Conservation (phyloP, 768 basidiomycete genomes). For the Suillus hirtellus region DNA sequence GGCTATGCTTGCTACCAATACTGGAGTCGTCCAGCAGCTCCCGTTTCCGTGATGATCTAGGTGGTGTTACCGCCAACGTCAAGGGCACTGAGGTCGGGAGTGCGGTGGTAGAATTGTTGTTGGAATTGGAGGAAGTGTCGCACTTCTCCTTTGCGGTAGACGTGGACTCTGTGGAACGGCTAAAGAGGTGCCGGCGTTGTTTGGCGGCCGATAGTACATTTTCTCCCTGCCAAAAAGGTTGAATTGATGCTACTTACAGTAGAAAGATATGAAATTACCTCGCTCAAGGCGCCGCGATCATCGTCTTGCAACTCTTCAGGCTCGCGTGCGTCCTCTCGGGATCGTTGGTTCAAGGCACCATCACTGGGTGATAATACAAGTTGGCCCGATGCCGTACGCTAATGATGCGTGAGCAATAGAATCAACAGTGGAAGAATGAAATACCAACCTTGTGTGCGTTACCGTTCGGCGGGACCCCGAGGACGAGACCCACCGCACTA, state of each 20-base stretch:
- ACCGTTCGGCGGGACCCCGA: constrained; percentile 11
- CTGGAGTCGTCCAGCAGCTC: constrained; percentile 27
- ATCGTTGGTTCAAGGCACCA: constrained; percentile 43
- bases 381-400: constrained; percentile 52
- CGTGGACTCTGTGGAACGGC: constrained; percentile 48
- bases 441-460: not conserved
- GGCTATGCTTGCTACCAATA: constrained; percentile 35
- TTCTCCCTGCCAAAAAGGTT: constrained; percentile 47
- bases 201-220: constrained; percentile 37
- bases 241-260: constrained; percentile 2
- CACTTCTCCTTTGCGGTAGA: constrained; percentile 34
- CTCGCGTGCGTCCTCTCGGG: constrained; percentile 39
- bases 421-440: not conserved
- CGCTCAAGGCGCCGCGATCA: constrained; percentile 63
- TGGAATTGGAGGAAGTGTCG: constrained; percentile 26
- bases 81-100: constrained; percentile 25
- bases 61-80: constrained; percentile 21
- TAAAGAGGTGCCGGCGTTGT: constrained; percentile 58
- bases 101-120: constrained; percentile 28
- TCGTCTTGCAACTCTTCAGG: constrained; percentile 39
- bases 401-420: not conserved
- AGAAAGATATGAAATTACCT: constrained; percentile 46
- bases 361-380: constrained; percentile 64
- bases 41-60: constrained; percentile 21
- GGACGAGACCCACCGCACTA: constrained; percentile 26